Conservation (phyloP, 1,284 basidiomycete genomes). For the Moesziomyces parantarcticus region DNA sequence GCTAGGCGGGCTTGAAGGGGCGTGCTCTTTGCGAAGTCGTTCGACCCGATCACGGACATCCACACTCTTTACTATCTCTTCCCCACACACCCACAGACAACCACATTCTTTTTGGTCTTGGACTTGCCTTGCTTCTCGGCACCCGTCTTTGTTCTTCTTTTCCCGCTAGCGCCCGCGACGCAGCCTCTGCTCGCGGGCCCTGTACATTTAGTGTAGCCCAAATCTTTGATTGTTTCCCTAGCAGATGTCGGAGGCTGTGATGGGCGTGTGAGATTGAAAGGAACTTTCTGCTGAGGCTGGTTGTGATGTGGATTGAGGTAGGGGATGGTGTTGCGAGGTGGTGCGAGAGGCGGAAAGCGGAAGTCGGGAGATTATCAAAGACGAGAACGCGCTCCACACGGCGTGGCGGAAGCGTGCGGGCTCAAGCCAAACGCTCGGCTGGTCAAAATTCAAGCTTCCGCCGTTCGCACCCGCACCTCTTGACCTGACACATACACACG, state of each 20-base stretch:
- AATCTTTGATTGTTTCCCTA: slow-evolving; percentile 5
- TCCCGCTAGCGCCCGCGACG: neutral
- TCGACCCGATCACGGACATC: neutral
- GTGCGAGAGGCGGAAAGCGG: neutral
- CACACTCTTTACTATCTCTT: slow-evolving; percentile 5
- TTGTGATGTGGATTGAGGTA: neutral
- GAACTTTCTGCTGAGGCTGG: too few relatives aligned
- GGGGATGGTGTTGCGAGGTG: neutral
- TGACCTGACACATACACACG: too few relatives aligned
- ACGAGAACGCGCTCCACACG: neutral
- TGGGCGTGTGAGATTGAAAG: neutral
- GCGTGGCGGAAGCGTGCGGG: too few relatives aligned
- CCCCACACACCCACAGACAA: neutral
- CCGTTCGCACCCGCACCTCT: neutral
- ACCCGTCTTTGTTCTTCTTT: neutral
- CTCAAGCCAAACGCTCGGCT: neutral
- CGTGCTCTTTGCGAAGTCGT: neutral
- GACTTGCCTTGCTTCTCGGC: neutral
- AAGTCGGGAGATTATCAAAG: neutral
- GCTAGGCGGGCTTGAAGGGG: neutral
- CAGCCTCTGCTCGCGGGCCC: neutral
- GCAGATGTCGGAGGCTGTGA: neutral
- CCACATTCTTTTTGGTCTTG: neutral
- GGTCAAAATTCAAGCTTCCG: neutral
- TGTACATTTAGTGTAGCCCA: slow-evolving; percentile 19